Conservation (phyloP, 768 basidiomycete genomes). For the Suillus placidus region DNA sequence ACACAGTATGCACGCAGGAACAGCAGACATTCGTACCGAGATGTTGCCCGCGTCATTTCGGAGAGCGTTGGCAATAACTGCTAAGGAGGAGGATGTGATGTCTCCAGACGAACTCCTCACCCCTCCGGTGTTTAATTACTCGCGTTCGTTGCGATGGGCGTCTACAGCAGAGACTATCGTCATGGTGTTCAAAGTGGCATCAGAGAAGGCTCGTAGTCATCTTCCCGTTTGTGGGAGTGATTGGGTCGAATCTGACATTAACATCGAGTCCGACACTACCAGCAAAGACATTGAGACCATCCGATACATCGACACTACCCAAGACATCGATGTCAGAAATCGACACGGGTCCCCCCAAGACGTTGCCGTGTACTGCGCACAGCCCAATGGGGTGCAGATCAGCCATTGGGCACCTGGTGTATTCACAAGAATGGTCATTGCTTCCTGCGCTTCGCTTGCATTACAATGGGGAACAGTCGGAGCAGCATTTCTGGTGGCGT, state of each 20-base stretch:
- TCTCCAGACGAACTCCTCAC: conserved; percentile 6
- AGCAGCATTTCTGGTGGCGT: conserved; percentile 25
- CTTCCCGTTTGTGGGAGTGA: neutral
- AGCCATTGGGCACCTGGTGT: conserved; percentile 21
- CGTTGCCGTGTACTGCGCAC: conserved; percentile 12
- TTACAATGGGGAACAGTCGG: conserved; percentile 32
- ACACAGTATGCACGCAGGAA: conserved; percentile 10
- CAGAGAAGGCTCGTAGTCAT: neutral
- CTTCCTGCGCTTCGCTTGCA: conserved; percentile 22
- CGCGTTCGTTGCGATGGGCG: conserved; percentile 10
- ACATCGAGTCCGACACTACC: neutral
- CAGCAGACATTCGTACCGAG: neutral
- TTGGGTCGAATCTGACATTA: neutral
- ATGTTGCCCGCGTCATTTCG: neutral
- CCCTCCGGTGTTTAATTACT: conserved; percentile 11
- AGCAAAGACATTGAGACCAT: too few species aligned
- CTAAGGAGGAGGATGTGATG: conserved; percentile 16
- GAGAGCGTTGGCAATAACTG: neutral
- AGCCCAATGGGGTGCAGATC: conserved; percentile 2
- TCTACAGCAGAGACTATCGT: conserved; percentile 1
- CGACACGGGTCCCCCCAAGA: conserved; percentile 8
- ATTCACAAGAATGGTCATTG: conserved; percentile 22
- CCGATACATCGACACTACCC: neutral
- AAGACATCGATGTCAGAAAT: conserved; percentile 6
- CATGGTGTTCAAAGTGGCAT: conserved; percentile 2